Evolutionary conservation across 257 asterid genomes (phyloP).

Genomic region (Ocimum tenuiflorum): DNA sequence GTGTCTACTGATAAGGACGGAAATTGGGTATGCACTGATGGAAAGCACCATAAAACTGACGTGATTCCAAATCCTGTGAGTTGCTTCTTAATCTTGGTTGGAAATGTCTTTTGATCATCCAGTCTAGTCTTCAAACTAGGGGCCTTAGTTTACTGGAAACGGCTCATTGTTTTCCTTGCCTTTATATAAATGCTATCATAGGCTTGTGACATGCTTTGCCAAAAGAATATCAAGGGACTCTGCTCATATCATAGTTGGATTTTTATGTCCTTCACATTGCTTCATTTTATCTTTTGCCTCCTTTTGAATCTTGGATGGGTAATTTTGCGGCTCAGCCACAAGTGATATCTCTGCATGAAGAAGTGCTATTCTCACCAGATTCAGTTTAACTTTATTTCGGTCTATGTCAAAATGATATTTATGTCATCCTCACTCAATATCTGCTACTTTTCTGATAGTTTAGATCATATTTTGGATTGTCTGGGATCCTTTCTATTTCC

Average conservation of each 20-base stretch:
- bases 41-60: conserved; percentile 38
- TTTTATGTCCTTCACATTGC: neutral
- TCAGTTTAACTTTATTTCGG: neutral
- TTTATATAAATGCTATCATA: neutral
- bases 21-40: conserved; percentile 58
- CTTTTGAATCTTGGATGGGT: neutral
- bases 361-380: neutral
- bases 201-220: neutral
- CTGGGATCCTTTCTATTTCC: neutral
- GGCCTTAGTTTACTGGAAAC: neutral
- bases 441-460: neutral
- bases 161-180: neutral
- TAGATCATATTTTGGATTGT: neutral
- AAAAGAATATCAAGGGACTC: neutral
- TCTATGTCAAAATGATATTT: neutral
- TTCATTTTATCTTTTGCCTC: neutral
- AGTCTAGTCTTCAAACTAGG: neutral
- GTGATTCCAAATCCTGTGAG: conserved; percentile 60
- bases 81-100: conserved; percentile 12
- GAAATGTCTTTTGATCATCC: neutral
- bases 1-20: conserved; percentile 65
- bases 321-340: neutral
- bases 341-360: neutral
- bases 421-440: neutral
- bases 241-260: conserved; percentile 5